These are phyloP conservation scores for Anisodus tanguticus DNA, from an alignment of 257 asterid species.

Conservation along the genomic window DNA sequence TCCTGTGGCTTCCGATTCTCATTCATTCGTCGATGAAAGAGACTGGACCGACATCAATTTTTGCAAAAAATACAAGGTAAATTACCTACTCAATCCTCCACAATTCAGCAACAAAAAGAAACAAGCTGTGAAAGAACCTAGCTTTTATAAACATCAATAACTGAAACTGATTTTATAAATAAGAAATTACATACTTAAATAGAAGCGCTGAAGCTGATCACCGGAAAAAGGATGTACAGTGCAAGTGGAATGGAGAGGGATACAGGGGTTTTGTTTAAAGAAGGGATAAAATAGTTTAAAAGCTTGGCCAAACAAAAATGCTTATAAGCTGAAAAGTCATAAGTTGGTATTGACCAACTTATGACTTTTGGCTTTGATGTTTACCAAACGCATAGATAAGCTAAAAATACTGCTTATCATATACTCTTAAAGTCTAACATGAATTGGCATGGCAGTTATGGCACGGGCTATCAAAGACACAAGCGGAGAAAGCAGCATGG, in stretches of 20 bases:
- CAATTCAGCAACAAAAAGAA: not conserved
- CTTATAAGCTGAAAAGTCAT: not conserved
- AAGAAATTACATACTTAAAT: too few species aligned
- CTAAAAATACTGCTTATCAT: not conserved
- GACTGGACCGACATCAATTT: slow-evolving; percentile 82
- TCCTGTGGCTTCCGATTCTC: slow-evolving; percentile 35
- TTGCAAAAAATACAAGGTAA: slow-evolving; percentile 81
- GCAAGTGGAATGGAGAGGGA: too few species aligned
- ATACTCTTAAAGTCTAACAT: not conserved
- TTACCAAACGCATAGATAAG: not conserved
- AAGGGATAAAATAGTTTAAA: too few species aligned
- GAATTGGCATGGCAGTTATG: slow-evolving; percentile 56
- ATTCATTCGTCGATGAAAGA: slow-evolving; percentile 53
- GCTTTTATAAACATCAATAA: not conserved
- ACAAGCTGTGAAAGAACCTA: not conserved
- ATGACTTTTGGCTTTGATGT: not conserved
- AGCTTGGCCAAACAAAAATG: too few species aligned
- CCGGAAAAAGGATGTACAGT: too few species aligned
- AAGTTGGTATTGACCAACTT: not conserved
- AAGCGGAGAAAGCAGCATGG: slow-evolving; percentile 92
- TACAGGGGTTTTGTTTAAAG: too few species aligned
- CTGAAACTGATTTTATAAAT: not conserved
- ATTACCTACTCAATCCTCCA: not conserved
- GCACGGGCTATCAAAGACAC: slow-evolving; percentile 84
- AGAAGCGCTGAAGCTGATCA: too few species aligned